Base-by-base conservation (phyloP, 169 alveolate species). In the Ichthyophthirius multifiliis region DNA sequence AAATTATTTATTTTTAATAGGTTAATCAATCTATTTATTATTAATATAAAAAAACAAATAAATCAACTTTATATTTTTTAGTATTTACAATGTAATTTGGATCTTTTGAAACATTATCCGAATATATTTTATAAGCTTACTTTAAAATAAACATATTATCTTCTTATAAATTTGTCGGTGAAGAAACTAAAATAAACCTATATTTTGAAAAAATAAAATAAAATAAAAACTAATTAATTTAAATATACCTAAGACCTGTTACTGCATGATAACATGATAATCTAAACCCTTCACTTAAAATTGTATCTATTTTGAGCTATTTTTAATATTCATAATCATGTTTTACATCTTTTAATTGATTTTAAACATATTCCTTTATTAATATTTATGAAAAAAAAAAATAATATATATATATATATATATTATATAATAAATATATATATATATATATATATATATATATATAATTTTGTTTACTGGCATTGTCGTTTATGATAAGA, bases 251-350 rank as follows among this genome's bases (percentile, higher is more conserved):
- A n/a, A 67, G 41, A 6, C 46, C 46, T 16, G 77, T 67, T 18
- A 67, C 46, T 67, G 77, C 35, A 37, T 67, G 48, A 67, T 34
- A 67, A 20, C 77, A 67, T 1, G 77, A 67, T 6, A 67, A n/a
- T n/a, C 77, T 41, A 41, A 67, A 67, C 35, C 62, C 62, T 41
- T 67, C 77, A 39, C 77, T 67, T 16, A 67, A 47, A n/a, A 67
- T 44, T 37, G 77, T 37, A 1, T 67, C 48, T 12, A 67, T 30
- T 67, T 37, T 37, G 41, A 37, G 35, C 18, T 67, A 47, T 2
- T 30, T 37, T 18, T 39, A 18, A 67, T 67, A 20, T 16, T 67
- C 31, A 15, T 37, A 67, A 7, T 13, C 3, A 35, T 15, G 9
- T 10, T 41, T 67, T 39, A 37, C 20, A 10, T 67, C 77, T n/a